phyloP scores from a whole-genome alignment of 805 yeast species.

The Saitoella complicata region DNA sequence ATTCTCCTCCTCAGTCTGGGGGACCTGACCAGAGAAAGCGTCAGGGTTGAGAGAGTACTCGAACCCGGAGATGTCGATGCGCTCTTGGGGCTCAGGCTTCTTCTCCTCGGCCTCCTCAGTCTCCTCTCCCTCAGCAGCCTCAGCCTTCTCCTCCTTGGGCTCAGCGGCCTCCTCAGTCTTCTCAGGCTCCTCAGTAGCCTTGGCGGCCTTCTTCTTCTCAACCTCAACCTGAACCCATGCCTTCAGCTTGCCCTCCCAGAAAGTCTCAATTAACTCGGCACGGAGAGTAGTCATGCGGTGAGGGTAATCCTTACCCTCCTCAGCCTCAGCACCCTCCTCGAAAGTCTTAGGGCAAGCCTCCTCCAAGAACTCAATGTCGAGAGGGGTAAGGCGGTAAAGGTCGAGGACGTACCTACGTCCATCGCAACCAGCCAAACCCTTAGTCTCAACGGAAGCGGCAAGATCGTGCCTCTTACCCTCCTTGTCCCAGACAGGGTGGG shows the following conservation, averaged over 20 bases:
- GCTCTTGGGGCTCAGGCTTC: constrained; percentile 15
- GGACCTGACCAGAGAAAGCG: constrained; percentile 34
- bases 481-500: constrained; percentile 40
- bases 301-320: constrained; percentile 41
- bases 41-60: constrained; percentile 63
- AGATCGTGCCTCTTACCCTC: constrained; percentile 33
- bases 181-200: constrained; percentile 1
- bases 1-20: constrained; percentile 22
- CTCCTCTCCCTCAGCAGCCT: constrained; percentile 7
- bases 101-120: constrained; percentile 6
- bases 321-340: constrained; percentile 26
- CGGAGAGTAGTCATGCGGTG: constrained; percentile 66
- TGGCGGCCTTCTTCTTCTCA: constrained; percentile 23
- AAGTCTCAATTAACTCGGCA: constrained; percentile 76
- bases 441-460: constrained; percentile 58
- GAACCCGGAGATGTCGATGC: constrained; percentile 7
- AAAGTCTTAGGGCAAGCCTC: constrained; percentile 17
- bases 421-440: constrained; percentile 76
- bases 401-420: constrained; percentile 74
- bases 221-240: constrained; percentile 34
- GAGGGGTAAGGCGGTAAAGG: constrained; percentile 66
- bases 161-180: constrained; percentile 14
- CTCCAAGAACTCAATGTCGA: constrained; percentile 64
- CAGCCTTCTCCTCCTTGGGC: constrained; percentile 15
- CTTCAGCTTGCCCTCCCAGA: constrained; percentile 65